Conservation (phyloP, 2,329 filamentous ascomycete genomes). For the Cladosporium velox region DNA sequence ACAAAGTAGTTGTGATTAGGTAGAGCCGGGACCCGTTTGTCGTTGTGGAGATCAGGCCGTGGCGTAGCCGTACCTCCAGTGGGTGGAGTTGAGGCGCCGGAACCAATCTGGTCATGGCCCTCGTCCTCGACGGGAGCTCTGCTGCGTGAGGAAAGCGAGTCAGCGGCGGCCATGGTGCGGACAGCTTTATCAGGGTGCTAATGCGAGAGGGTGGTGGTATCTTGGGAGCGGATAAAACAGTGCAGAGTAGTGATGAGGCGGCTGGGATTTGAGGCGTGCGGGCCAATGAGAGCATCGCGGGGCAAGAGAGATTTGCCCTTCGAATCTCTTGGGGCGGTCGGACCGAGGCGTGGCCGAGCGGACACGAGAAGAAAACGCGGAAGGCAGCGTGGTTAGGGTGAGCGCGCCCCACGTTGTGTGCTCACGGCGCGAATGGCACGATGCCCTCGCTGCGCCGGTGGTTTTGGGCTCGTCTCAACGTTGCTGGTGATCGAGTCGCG, state of each 20-base stretch:
- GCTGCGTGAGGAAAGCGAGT: constrained; percentile 41
- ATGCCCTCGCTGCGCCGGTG: constrained; percentile 12
- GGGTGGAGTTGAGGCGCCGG: constrained; percentile 79
- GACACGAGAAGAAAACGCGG: constrained; percentile 18
- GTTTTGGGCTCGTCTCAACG: constrained; percentile 16
- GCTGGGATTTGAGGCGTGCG: constrained; percentile 24
- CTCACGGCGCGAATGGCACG: constrained; percentile 20
- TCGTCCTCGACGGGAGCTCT: constrained; percentile 63
- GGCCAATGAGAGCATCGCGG: constrained; percentile 23
- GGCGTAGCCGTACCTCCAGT: constrained; percentile 79
- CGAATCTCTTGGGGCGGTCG: constrained; percentile 15
- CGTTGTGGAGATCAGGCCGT: constrained; percentile 79
- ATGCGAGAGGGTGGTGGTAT: constrained; percentile 24
- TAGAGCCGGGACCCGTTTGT: constrained; percentile 93
- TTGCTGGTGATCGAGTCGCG: neutral
- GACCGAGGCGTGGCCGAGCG: constrained; percentile 18
- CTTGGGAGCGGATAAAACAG: constrained; percentile 13
- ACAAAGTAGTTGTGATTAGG: constrained; percentile 87
- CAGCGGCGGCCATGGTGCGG: constrained; percentile 33
- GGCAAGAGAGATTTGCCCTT: constrained; percentile 7
- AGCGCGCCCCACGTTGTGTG: constrained; percentile 8
- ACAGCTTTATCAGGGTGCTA: constrained; percentile 1
- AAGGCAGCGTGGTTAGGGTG: constrained; percentile 2
- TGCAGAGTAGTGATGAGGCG: constrained; percentile 29
- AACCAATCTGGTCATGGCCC: constrained; percentile 73